These are phyloP conservation scores for Aureobasidium melanogenum DNA, from an alignment of 2,329 filamentous ascomycete genomes.

Conservation along the genomic window DNA sequence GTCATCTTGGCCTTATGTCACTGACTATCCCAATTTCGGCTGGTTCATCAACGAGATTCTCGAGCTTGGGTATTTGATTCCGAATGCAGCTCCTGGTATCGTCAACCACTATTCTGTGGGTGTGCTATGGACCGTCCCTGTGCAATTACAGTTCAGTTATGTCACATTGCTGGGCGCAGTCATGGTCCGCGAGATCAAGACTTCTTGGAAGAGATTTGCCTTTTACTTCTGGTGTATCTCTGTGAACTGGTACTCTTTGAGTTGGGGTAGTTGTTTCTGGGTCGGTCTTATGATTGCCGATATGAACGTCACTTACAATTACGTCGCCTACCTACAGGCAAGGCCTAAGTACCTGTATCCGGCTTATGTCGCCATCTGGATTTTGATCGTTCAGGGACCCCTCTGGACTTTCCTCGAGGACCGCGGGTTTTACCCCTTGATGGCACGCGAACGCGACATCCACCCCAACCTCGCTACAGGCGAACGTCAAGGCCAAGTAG, in stretches of 20 bases:
- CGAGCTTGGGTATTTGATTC: slow-evolving; percentile 38
- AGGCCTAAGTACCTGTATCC: slow-evolving; percentile 31
- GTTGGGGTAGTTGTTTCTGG: slow-evolving; percentile 39
- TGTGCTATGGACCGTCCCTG: slow-evolving; percentile 43
- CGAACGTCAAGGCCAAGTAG: slow-evolving; percentile 27
- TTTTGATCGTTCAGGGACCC: slow-evolving; percentile 17
- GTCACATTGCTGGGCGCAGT: slow-evolving; percentile 34
- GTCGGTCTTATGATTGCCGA: slow-evolving; percentile 38
- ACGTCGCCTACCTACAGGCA: slow-evolving; percentile 30
- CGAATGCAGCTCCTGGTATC: slow-evolving; percentile 39
- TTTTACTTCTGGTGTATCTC: slow-evolving; percentile 36
- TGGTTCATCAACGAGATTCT: slow-evolving; percentile 37
- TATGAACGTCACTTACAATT: slow-evolving; percentile 39
- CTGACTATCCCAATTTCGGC: slow-evolving; percentile 31
- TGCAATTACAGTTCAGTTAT: slow-evolving; percentile 40
- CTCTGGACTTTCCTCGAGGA: slow-evolving; percentile 30
- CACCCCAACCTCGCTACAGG: slow-evolving; percentile 35
- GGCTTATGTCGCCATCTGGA: slow-evolving; percentile 22
- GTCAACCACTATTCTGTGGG: slow-evolving; percentile 42
- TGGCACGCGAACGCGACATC: slow-evolving; percentile 33
- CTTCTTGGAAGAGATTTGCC: slow-evolving; percentile 36
- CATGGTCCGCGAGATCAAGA: slow-evolving; percentile 37
- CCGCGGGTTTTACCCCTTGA: slow-evolving; percentile 31
- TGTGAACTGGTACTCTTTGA: slow-evolving; percentile 39
- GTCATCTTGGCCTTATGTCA: slow-evolving; percentile 40